Conservation (phyloP, 208 protist species). For the Novymonas esmeraldas region DNA sequence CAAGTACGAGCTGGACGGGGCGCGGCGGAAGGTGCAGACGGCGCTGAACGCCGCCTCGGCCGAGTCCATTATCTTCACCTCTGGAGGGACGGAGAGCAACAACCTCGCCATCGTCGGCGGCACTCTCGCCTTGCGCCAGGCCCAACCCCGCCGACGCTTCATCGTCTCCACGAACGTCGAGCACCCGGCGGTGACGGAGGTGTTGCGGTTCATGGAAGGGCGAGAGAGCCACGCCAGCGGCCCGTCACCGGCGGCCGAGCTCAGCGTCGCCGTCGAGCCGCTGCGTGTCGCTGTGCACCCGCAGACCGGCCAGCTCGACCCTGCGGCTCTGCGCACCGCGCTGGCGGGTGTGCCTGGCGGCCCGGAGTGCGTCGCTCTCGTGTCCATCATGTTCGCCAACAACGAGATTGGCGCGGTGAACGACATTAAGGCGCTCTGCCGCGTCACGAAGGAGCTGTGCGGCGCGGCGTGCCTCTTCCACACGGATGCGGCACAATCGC, state of each 20-base stretch:
- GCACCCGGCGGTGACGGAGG: conserved; percentile 89
- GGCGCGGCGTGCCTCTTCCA: conserved; percentile 82
- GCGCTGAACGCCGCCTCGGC: conserved; percentile 50
- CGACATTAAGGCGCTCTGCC: conserved; percentile 83
- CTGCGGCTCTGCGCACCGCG: conserved; percentile 34
- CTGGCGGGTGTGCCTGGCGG: conserved; percentile 45
- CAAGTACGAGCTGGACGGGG: conserved; percentile 81
- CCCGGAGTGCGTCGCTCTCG: conserved; percentile 59
- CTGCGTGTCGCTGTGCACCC: conserved; percentile 48
- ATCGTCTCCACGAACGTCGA: conserved; percentile 85
- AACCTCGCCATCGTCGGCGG: conserved; percentile 91
- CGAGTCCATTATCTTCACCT: conserved; percentile 92
- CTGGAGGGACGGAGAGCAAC: conserved; percentile 94
- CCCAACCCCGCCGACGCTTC: conserved; percentile 31
- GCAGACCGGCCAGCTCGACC: conserved; percentile 38
- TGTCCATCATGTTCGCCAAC: conserved; percentile 96
- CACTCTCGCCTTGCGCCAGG: conserved; percentile 32
- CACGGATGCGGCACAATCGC: conserved; percentile 95
- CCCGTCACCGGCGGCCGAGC: background rate
- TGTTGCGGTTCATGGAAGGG: conserved; percentile 53
- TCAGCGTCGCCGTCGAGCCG: conserved; percentile 13
- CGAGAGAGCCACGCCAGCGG: background rate
- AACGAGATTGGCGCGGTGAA: conserved; percentile 95
- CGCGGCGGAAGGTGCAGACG: conserved; percentile 55
- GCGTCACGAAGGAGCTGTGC: conserved; percentile 66